phyloP scores from a whole-genome alignment of 2,329 filamentous ascomycete species.

The Aspergillus calidoustus region DNA sequence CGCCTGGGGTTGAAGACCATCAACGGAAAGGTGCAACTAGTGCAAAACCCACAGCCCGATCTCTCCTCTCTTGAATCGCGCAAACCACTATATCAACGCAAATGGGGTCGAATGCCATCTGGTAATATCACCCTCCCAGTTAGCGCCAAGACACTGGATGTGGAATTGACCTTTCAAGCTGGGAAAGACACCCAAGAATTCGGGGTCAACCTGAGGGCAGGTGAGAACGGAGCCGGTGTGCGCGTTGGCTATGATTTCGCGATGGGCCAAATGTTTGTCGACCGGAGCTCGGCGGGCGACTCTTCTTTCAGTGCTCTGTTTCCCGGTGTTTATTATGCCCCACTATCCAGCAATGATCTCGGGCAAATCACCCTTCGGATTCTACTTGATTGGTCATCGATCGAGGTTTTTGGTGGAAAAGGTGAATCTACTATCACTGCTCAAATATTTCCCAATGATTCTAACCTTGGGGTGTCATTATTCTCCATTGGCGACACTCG shows the following conservation, averaged over 20 bases:
- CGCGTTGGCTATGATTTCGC: constrained; percentile 31
- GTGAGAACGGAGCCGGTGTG: too few species aligned
- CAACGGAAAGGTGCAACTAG: constrained; percentile 1
- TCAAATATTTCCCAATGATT: too few species aligned
- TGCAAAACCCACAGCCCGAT: too few species aligned
- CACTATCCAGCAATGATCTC: constrained; percentile 20
- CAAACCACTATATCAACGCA: constrained; percentile 20
- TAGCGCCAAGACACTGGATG: too few species aligned
- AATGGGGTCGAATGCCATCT: too few species aligned
- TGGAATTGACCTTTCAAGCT: too few species aligned
- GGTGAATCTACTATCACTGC: constrained; percentile 20
- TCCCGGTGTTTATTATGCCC: constrained; percentile 24
- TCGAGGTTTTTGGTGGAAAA: constrained; percentile 34
- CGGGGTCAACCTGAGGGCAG: too few species aligned
- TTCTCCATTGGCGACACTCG: too few species aligned
- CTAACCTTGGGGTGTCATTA: too few species aligned
- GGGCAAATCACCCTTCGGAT: constrained; percentile 23
- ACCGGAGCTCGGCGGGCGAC: constrained; percentile 29
- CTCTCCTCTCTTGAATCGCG: too few species aligned
- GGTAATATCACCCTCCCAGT: too few species aligned
- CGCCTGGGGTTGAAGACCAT: constrained; percentile 26
- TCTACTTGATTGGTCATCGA: constrained; percentile 34
- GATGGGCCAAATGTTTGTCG: constrained; percentile 27
- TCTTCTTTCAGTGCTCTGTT: constrained; percentile 27
- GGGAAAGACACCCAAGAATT: too few species aligned